Evolutionary conservation across 257 asterid species (phyloP), one percentile per base, ranked within the genome.

Genomic region (Rhazya stricta): DNA sequence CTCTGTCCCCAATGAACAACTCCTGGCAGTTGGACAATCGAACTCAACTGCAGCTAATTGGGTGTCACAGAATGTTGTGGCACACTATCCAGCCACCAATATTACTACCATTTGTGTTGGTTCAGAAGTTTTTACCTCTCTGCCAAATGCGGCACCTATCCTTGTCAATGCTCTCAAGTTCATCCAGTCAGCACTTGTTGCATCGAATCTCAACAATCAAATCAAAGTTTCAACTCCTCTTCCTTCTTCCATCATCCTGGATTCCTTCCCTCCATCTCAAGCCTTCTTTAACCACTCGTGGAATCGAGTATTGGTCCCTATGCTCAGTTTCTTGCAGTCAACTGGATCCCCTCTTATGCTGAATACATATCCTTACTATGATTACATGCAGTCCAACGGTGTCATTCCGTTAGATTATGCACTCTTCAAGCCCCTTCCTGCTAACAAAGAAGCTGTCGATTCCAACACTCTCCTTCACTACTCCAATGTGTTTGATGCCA

Each of bases 381-480:
- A 91, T 19, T 91, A 88, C 79, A 83, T 88, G 86, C 84, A 74
- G 43, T 87, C 97, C 0, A 86, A 86, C 2, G 96, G 96, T 4
- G 96, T 87, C 45, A 91, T 91, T 78, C 96, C 96, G 0, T 84
- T 91, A 57, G 97, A 91, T 78, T 91, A 93, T 23, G 96, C 98
- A 0, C 94, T 93, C 50, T 90, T 93, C 86, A 83, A 86, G 76
- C 91, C 97, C 37, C 91, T 93, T 12, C 84, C 92, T 0, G 71
- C 96, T 0, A 89, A 89, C 79, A 91, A 89, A 83, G 98, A 93
- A 81, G 98, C 97, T 0, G 96, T 93, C 0, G 98, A 93, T 25
- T 79, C 93, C 10, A 93, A 93, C 89, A 91, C 98, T 0, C 96
- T 88, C 45, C 93, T 93, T 25, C 98, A 88, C 75, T 93, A 93